Conservation (phyloP, 2,329 filamentous ascomycete species). For the Fusarium sp. region DNA sequence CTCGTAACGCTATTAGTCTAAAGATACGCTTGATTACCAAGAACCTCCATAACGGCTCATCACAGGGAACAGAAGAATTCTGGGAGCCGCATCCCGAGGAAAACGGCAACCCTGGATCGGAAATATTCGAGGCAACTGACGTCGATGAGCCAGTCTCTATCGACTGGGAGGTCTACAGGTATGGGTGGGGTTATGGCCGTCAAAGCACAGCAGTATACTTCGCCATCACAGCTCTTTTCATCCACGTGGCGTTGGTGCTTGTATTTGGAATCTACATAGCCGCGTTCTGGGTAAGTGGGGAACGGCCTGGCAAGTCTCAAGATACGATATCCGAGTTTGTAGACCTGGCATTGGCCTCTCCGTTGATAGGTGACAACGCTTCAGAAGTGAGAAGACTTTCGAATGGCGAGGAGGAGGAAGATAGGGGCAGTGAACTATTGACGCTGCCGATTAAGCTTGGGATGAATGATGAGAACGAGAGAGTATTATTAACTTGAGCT, state of each 20-base stretch:
- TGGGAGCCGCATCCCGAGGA: background rate
- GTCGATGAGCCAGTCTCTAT: background rate
- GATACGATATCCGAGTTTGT: background rate
- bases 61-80: background rate
- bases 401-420: background rate
- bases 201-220: background rate
- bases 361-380: rapidly evolving
- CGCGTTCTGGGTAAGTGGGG: background rate
- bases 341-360: background rate
- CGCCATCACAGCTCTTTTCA: background rate
- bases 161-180: background rate
- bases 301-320: background rate
- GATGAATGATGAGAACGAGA: background rate
- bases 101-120: background rate
- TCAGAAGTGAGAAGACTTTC: background rate
- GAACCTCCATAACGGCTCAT: background rate
- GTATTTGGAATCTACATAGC: background rate
- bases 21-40: background rate
- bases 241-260: background rate
- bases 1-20: background rate
- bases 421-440: rapidly evolving
- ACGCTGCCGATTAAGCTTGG: background rate
- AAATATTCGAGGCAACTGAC: background rate
- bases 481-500: background rate
- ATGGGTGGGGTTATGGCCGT: background rate